Conservation (phyloP, 495 filamentous ascomycete species). For the Neurospora sublineolata region DNA sequence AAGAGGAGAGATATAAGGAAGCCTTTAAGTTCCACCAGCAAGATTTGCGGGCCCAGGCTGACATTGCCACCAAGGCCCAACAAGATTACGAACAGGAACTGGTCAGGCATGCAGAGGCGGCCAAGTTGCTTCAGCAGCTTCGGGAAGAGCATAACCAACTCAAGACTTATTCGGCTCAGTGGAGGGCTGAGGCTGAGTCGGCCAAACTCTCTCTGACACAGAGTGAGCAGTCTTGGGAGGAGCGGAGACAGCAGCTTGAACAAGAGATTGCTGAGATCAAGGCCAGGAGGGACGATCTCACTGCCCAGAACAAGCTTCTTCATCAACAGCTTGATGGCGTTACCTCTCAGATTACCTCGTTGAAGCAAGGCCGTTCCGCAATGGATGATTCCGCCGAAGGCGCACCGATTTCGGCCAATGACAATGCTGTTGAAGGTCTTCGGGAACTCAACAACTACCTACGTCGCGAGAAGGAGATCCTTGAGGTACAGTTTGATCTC, state of each 20-base stretch:
- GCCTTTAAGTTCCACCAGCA: slow-evolving; percentile 74
- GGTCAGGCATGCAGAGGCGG: slow-evolving; percentile 87
- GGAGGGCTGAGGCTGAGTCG: slow-evolving; percentile 69
- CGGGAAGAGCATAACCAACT: slow-evolving; percentile 72
- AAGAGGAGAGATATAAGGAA: slow-evolving; percentile 66
- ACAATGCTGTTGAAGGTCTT: slow-evolving; percentile 55
- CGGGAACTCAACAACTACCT: slow-evolving; percentile 83
- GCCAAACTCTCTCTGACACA: slow-evolving; percentile 64
- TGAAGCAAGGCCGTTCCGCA: slow-evolving; percentile 60
- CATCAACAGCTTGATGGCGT: slow-evolving; percentile 81
- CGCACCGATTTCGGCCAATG: slow-evolving; percentile 26
- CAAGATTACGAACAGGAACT: slow-evolving; percentile 91
- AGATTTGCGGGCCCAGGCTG: slow-evolving; percentile 82
- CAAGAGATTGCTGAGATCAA: slow-evolving; percentile 69
- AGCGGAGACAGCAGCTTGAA: slow-evolving; percentile 68
- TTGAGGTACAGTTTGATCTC: slow-evolving; percentile 87
- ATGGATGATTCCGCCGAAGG: slow-evolving; percentile 34
- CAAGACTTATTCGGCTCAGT: slow-evolving; percentile 58
- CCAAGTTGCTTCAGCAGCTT: slow-evolving; percentile 64
- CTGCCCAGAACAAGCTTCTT: slow-evolving; percentile 74
- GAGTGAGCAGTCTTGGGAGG: slow-evolving; percentile 78
- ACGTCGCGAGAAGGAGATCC: slow-evolving; percentile 93
- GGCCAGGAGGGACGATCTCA: slow-evolving; percentile 64
- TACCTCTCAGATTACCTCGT: slow-evolving; percentile 57
- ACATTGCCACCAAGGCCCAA: slow-evolving; percentile 85